Conservation (phyloP, 2,329 filamentous ascomycete species). For the Fusarium stilboides region DNA sequence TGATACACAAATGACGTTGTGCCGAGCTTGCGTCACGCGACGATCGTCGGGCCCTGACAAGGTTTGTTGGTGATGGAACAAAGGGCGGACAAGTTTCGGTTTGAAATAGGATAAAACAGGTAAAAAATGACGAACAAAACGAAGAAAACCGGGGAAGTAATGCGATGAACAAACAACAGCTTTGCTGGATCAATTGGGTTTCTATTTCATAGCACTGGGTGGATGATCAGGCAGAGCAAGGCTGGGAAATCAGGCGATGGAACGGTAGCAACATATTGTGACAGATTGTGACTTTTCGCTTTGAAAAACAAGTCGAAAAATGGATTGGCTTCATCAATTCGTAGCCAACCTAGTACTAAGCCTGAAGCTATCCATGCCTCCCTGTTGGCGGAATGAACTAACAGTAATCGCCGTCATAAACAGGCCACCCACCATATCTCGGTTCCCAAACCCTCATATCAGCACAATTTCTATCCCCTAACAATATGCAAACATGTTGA, state of each 20-base stretch:
- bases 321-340: conserved; percentile 11
- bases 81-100: conserved; percentile 4
- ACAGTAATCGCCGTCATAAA: conserved; percentile 15
- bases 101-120: neutral
- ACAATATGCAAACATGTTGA: conserved; percentile 17
- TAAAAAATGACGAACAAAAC: neutral
- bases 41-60: conserved; percentile 10
- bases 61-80: conserved; percentile 15
- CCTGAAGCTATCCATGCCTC: neutral
- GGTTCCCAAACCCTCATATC: conserved; percentile 4
- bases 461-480: neutral
- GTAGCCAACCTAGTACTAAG: neutral
- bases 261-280: neutral
- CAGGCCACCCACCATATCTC: conserved; percentile 19
- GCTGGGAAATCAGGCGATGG: neutral
- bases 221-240: neutral
- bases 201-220: neutral
- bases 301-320: neutral
- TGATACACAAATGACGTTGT: conserved; percentile 26
- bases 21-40: conserved; percentile 24
- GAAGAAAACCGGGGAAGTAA: neutral
- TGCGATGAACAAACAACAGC: neutral
- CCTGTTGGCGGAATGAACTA: neutral
- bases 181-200: neutral
- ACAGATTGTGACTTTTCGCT: conserved; percentile 1